Base-by-base conservation (phyloP, 495 filamentous ascomycete genomes). In the Haplographium delicatum region DNA sequence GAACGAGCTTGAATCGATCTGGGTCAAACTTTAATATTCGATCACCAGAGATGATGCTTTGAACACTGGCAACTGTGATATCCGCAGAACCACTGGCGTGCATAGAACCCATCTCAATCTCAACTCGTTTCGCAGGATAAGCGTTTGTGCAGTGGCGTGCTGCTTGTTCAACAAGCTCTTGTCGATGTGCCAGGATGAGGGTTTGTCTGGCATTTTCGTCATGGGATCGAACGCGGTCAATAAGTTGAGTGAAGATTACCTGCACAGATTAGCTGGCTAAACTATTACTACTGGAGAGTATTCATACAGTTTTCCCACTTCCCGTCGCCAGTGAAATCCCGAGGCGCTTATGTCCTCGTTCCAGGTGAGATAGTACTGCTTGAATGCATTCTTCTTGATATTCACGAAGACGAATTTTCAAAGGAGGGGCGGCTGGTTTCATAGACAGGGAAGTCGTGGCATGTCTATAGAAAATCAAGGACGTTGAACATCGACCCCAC, bases 181-280 rank as follows among this genome's bases (percentile, higher is more conserved):
- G 82, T 8, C 94, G 80, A 69, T 99, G 93, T 35, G 85, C 93
- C 19, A 99, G 72, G 52, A 99, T 95, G 52, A 99, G 75, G 0
- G 90, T 95, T 62, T 89, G 89, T 3, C 78, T 79, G 11, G 85
- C 83, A 27, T 55, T 39, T 26, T 74, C 63, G 37, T 73, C 68
- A n/a, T 64, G 71, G 5, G 83, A 67, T 44, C 73, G 69, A 42
- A 96, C 70, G 38, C 88, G 86, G 47, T 84, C 81, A 42, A 99
- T 96, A 8, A 99, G 75, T 54, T 95, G 88, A 5, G 91, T 97
- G 72, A 99, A 99, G 53, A 99, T 89, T 57, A 98, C 83, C 86
- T 89, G 16, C 8, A 30, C 7, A 20, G 33, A 20, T 35, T 41
- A 54, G 40, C 44, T 46, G 13, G 19, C 20, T 47, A 7, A n/a